These are phyloP conservation scores for Ophiosphaerella korrae DNA, from an alignment of 2,329 filamentous ascomycete species.

Conservation along the genomic window DNA sequence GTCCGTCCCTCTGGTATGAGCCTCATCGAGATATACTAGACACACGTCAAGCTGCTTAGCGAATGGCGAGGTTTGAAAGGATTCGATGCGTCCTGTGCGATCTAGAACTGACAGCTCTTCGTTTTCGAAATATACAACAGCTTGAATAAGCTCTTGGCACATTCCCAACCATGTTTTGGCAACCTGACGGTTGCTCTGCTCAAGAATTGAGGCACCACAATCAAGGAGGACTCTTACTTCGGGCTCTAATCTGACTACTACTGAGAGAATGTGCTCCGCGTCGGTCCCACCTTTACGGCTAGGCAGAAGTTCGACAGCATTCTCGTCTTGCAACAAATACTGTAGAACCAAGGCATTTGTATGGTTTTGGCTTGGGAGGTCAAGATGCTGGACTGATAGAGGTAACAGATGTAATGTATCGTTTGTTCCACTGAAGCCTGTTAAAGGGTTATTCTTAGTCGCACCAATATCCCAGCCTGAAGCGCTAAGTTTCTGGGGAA, in stretches of 20 bases:
- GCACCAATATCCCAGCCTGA: slow-evolving; percentile 71
- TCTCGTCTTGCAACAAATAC: slow-evolving; percentile 58
- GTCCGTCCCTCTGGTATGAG: slow-evolving; percentile 73
- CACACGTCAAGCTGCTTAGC: slow-evolving; percentile 62
- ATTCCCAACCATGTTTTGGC: slow-evolving; percentile 58
- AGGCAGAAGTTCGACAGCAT: slow-evolving; percentile 35
- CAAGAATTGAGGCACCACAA: slow-evolving; percentile 72
- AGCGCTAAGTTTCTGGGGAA: slow-evolving; percentile 65
- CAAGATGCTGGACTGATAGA: slow-evolving; percentile 59
- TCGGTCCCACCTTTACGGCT: slow-evolving; percentile 19
- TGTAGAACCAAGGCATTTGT: slow-evolving; percentile 71
- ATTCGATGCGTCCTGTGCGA: slow-evolving; percentile 52
- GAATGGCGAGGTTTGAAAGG: slow-evolving; percentile 65
- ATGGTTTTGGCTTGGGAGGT: slow-evolving; percentile 61
- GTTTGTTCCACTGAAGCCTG: slow-evolving; percentile 74
- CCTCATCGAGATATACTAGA: slow-evolving; percentile 71
- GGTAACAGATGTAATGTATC: slow-evolving; percentile 66
- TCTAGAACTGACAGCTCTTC: slow-evolving; percentile 63
- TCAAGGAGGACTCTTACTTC: slow-evolving; percentile 67
- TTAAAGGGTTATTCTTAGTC: slow-evolving; percentile 55
- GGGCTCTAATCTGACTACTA: slow-evolving; percentile 49
- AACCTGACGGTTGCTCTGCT: slow-evolving; percentile 55
- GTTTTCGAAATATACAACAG: slow-evolving; percentile 61
- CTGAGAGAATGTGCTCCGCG: slow-evolving; percentile 52
- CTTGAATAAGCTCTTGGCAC: slow-evolving; percentile 44